phyloP scores from a whole-genome alignment of 768 basidiomycete species.

The Tylopilus sp. region DNA sequence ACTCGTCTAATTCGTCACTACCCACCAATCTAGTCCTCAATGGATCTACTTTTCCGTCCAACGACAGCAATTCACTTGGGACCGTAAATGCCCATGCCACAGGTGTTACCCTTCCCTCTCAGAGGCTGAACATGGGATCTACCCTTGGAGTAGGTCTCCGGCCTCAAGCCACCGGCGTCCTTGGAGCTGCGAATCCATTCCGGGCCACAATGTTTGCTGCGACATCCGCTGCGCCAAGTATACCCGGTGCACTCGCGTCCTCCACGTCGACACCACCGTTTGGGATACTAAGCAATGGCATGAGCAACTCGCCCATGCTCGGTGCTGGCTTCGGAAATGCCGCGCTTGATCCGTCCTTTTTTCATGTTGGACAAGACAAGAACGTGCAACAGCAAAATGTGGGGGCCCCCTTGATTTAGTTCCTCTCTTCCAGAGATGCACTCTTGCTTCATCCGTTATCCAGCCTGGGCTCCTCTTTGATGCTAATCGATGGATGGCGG shows the following conservation, averaged over 20 bases:
- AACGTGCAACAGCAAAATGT: slow-evolving; percentile 40
- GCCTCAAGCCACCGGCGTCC: slow-evolving; percentile 57
- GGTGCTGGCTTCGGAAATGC: slow-evolving; percentile 17
- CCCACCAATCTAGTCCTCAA: slow-evolving; percentile 15
- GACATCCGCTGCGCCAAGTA: slow-evolving; percentile 19
- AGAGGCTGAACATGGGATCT: slow-evolving; percentile 15
- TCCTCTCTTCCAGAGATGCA: slow-evolving; percentile 8
- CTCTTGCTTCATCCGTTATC: background rate
- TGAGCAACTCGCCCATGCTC: slow-evolving; percentile 5
- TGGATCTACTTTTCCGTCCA: slow-evolving; percentile 10
- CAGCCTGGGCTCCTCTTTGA: background rate
- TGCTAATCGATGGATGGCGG: background rate
- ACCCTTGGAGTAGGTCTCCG: slow-evolving; percentile 47
- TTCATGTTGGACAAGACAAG: slow-evolving; percentile 14
- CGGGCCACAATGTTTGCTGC: slow-evolving; percentile 56
- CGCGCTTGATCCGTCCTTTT: slow-evolving; percentile 24
- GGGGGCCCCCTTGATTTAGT: slow-evolving; percentile 49
- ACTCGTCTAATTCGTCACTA: slow-evolving; percentile 25
- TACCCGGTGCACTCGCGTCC: slow-evolving; percentile 11
- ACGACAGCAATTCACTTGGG: slow-evolving; percentile 20
- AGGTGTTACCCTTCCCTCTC: slow-evolving; percentile 12
- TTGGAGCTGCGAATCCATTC: slow-evolving; percentile 58
- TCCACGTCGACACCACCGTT: slow-evolving; percentile 28
- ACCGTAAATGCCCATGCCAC: slow-evolving; percentile 37
- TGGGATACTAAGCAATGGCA: slow-evolving; percentile 16